These are phyloP conservation scores for Colletotrichum tofieldiae DNA, from an alignment of 2,329 filamentous ascomycete species.

Conservation along the genomic window DNA sequence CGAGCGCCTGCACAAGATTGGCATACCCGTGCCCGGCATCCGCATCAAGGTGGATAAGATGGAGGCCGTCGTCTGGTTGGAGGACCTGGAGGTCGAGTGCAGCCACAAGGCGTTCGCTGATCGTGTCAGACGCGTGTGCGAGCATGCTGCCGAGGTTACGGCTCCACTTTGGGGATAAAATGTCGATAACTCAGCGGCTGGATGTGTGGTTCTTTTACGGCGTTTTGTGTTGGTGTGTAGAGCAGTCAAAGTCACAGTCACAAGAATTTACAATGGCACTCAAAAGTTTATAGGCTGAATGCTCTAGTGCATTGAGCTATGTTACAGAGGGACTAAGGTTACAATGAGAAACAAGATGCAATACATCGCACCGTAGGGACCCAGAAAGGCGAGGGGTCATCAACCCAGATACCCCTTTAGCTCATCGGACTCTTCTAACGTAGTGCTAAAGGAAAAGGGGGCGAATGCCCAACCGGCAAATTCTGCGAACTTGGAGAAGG, in stretches of 20 bases:
- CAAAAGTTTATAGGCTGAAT: constrained; percentile 20
- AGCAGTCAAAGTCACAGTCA: constrained; percentile 36
- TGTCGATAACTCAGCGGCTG: background rate
- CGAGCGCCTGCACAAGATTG: constrained; percentile 83
- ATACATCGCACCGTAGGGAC: constrained; percentile 12
- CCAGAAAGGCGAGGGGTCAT: constrained; percentile 16
- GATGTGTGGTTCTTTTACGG: constrained; percentile 1
- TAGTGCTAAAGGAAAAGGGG: constrained; percentile 88
- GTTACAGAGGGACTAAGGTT: constrained; percentile 44
- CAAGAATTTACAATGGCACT: background rate
- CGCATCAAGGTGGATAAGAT: constrained; percentile 91
- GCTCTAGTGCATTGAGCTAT: constrained; percentile 42
- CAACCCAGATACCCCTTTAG: constrained; percentile 70
- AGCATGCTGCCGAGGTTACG: constrained; percentile 89
- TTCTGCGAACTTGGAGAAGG: constrained; percentile 97
- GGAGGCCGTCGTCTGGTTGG: constrained; percentile 90
- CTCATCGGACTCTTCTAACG: constrained; percentile 86
- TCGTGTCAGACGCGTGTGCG: constrained; percentile 89
- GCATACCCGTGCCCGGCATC: constrained; percentile 92
- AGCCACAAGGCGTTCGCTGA: constrained; percentile 83
- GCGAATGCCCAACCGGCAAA: constrained; percentile 90
- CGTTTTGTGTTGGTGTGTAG: constrained; percentile 20
- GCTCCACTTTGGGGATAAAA: constrained; percentile 76
- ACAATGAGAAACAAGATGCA: constrained; percentile 40
- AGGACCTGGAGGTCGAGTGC: constrained; percentile 92